Evolutionary conservation across 352 stramenopile genomes (phyloP), one percentile per base, ranked within the genome.

Genomic region (Phytophthora pinifolia): DNA sequence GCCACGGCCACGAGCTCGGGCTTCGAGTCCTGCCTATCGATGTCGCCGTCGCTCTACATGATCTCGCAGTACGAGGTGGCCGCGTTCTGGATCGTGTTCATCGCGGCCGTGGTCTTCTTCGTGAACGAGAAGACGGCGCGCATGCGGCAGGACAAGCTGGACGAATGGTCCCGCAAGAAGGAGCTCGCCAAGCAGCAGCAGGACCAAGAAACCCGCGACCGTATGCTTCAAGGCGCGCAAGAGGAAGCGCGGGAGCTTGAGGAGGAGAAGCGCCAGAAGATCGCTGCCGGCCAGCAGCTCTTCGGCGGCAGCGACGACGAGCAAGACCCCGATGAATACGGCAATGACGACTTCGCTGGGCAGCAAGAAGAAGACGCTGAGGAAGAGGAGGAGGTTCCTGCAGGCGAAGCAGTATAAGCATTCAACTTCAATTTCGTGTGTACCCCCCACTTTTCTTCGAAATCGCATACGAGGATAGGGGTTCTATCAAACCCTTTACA

Each of bases 61-160:
- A 73, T 89, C 59, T 73, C 77, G 15, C 79, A 89, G 48, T 89
- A 87, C 50, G 73, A 89, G 66, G 72, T 89, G 29, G 67, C 66
- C 13, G 41, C 80, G 14, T 90, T 90, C 35, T 90, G 80, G 80
- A 58, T 84, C 33, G 31, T 82, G 10, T 69, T 89, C 20, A 54
- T 76, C 22, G 20, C 76, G 1, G 62, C 73, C n/a, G 15, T 82
- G 0, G 65, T 46, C 22, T 89, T 86, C 53, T 64, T 80, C 8
- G 57, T 74, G 20, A 79, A 68, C 52, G 79, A 89, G 52, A 82
- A 72, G 22, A 82, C 67, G 6, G 55, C 54, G 7, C 44, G 54
- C 14, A 61, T 72, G 39, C 70, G 63, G 20, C 49, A 81, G 59
- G 63, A 72, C 13, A 78, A 84, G 42, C 32, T 76, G 43, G 50